Conservation (phyloP, 768 basidiomycete species). For the Mycena belliarum region DNA sequence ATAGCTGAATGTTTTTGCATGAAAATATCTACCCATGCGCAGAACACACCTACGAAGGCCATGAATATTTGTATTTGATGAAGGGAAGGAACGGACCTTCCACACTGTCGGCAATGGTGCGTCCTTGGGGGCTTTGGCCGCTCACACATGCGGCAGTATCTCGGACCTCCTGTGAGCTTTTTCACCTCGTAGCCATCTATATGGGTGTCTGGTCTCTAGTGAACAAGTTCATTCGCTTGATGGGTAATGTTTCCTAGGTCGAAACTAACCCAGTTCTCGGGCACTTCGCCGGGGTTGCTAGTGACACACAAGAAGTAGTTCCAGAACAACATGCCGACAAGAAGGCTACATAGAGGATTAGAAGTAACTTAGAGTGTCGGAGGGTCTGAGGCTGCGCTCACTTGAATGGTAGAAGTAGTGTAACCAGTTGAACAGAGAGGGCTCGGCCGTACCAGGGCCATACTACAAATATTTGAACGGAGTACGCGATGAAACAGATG, state of each 20-base stretch:
- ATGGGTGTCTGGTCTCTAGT: slow-evolving; percentile 73
- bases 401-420: slow-evolving; percentile 90
- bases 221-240: not conserved
- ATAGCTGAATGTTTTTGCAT: slow-evolving; percentile 10
- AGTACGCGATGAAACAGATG: slow-evolving; percentile 86
- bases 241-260: not conserved
- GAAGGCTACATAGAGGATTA: slow-evolving; percentile 45
- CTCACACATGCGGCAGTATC: slow-evolving; percentile 86
- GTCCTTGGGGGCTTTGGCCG: slow-evolving; percentile 85
- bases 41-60: slow-evolving; percentile 65
- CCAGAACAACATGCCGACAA: slow-evolving; percentile 80
- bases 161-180: slow-evolving; percentile 76
- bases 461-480: slow-evolving; percentile 86
- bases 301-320: slow-evolving; percentile 85
- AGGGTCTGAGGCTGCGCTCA: slow-evolving; percentile 52
- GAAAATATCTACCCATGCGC: slow-evolving; percentile 68
- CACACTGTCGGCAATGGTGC: slow-evolving; percentile 92
- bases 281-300: slow-evolving; percentile 86
- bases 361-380: not conserved
- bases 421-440: slow-evolving; percentile 71
- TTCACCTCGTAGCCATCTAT: slow-evolving; percentile 87
- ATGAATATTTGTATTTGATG: not conserved
- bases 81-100: slow-evolving; percentile 50
- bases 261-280: slow-evolving; percentile 68
- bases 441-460: slow-evolving; percentile 89